Conservation (phyloP, 768 basidiomycete species). For the Stropharia rugosoannulata region DNA sequence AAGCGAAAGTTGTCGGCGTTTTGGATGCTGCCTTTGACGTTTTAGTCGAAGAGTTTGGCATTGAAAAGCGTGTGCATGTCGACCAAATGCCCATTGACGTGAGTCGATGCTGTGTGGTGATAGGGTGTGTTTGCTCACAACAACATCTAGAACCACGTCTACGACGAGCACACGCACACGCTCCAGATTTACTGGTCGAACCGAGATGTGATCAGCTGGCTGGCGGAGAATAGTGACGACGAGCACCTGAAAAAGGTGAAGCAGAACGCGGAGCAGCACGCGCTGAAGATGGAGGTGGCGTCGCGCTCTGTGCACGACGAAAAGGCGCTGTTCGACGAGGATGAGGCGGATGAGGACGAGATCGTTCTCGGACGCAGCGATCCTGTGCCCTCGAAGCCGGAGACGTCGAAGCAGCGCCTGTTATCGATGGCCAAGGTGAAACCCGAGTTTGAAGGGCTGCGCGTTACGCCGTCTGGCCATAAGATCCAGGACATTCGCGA, state of each 20-base stretch:
- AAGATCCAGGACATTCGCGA: slow-evolving; percentile 95
- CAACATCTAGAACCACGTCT: slow-evolving; percentile 79
- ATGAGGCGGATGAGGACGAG: slow-evolving; percentile 81
- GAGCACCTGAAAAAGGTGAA: slow-evolving; percentile 95
- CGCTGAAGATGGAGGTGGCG: slow-evolving; percentile 87
- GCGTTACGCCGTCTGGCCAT: slow-evolving; percentile 74
- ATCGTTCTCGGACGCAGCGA: slow-evolving; percentile 70
- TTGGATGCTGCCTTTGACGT: slow-evolving; percentile 99
- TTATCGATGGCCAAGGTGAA: slow-evolving; percentile 74
- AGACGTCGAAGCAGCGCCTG: slow-evolving; percentile 75
- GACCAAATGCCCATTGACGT: slow-evolving; percentile 99
- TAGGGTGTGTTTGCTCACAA: slow-evolving; percentile 6
- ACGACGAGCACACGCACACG: slow-evolving; percentile 91
- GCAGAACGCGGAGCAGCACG: slow-evolving; percentile 88
- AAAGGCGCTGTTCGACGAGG: slow-evolving; percentile 85
- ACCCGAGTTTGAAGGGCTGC: slow-evolving; percentile 83
- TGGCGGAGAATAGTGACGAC: slow-evolving; percentile 95
- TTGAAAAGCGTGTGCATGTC: slow-evolving; percentile 98
- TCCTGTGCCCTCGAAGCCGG: slow-evolving; percentile 33
- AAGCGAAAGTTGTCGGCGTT: slow-evolving; percentile 93
- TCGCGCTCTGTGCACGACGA: slow-evolving; percentile 87
- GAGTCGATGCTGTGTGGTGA: slow-evolving; percentile 25
- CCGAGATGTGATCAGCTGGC: slow-evolving; percentile 91
- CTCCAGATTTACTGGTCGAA: slow-evolving; percentile 96
- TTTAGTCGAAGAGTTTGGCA: slow-evolving; percentile 93